These are phyloP conservation scores for Candida maltosa DNA, from an alignment of 805 yeast species.

Conservation along the genomic window DNA sequence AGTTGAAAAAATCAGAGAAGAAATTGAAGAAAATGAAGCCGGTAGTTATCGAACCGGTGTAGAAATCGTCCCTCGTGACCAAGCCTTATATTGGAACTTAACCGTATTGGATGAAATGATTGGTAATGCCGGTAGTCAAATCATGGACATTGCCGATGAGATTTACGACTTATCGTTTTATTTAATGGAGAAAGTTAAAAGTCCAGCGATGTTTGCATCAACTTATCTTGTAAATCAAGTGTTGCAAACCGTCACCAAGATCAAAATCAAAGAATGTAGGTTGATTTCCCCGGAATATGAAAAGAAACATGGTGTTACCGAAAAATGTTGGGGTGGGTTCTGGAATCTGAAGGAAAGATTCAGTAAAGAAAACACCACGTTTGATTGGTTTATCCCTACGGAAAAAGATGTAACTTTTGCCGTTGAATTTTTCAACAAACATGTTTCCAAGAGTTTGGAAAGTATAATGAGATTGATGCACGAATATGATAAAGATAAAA, in stretches of 20 bases:
- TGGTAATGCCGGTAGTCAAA: slow-evolving; percentile 58
- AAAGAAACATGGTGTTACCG: slow-evolving; percentile 35
- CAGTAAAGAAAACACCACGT: slow-evolving; percentile 43
- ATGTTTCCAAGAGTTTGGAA: slow-evolving; percentile 42
- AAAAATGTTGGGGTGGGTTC: slow-evolving; percentile 71
- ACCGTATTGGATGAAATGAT: slow-evolving; percentile 67
- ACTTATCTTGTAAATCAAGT: slow-evolving; percentile 66
- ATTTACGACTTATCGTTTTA: slow-evolving; percentile 44
- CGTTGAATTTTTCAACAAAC: slow-evolving; percentile 49
- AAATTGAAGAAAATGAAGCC: slow-evolving; percentile 75
- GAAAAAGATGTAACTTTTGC: slow-evolving; percentile 57
- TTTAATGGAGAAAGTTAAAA: slow-evolving; percentile 49
- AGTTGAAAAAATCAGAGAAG: slow-evolving; percentile 53
- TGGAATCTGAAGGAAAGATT: slow-evolving; percentile 57
- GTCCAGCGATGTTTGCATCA: slow-evolving; percentile 61
- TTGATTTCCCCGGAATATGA: slow-evolving; percentile 47
- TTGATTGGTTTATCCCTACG: slow-evolving; percentile 76
- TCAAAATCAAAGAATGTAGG: slow-evolving; percentile 55
- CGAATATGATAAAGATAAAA: slow-evolving; percentile 15
- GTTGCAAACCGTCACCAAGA: slow-evolving; percentile 59
- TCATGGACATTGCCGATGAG: slow-evolving; percentile 44
- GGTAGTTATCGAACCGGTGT: slow-evolving; percentile 67
- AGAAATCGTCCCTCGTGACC: slow-evolving; percentile 76
- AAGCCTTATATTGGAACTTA: slow-evolving; percentile 66
- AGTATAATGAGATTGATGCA: slow-evolving; percentile 38